These are phyloP conservation scores for Venturia asperata DNA, from an alignment of 2,329 filamentous ascomycete species.

Conservation along the genomic window DNA sequence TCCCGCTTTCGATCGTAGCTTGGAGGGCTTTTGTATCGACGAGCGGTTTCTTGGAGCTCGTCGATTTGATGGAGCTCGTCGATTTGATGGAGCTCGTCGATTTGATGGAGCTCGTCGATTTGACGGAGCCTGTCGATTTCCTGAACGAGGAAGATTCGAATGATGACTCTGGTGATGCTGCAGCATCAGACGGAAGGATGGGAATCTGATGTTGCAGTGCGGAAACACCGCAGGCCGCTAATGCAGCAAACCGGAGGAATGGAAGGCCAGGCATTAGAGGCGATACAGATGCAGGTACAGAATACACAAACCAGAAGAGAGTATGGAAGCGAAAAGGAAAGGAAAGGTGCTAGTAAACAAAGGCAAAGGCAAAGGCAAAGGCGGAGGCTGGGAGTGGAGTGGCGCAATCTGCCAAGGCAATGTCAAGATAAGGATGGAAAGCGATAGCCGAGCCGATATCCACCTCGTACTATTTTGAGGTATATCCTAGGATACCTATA, in stretches of 20 bases:
- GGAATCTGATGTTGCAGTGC: not conserved
- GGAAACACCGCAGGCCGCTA: not conserved
- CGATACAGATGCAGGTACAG: not conserved
- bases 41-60: conserved; percentile 16
- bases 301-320: too few species aligned
- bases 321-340: not conserved
- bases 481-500: too few species aligned
- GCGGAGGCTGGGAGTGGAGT: not conserved
- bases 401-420: not conserved
- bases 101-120: too few species aligned
- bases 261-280: not conserved
- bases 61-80: too few species aligned
- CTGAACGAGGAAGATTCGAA: not conserved
- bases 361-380: not conserved
- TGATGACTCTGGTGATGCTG: not conserved
- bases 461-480: too few species aligned
- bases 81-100: too few species aligned
- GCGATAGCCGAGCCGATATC: not conserved
- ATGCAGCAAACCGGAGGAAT: not conserved
- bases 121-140: too few species aligned
- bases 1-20: conserved; percentile 47
- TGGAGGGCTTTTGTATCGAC: conserved; percentile 44
- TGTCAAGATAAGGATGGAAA: not conserved
- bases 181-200: not conserved
- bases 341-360: not conserved